Base-by-base conservation (phyloP, 805 yeast genomes). In the Myxozyma melibiosi region DNA sequence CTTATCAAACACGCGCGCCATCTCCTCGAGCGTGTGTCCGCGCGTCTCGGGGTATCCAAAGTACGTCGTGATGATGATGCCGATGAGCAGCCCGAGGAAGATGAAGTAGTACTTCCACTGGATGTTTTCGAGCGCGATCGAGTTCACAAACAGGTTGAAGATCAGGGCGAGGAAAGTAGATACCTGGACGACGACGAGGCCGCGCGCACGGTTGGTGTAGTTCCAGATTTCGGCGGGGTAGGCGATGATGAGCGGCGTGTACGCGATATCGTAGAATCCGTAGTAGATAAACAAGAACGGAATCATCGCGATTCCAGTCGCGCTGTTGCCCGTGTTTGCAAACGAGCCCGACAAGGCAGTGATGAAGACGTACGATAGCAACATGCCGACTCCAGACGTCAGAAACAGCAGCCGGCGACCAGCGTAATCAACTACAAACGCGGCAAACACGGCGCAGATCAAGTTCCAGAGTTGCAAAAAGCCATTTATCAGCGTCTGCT, bases 301-400 rank as follows among this genome's bases (percentile, higher is more conserved):
- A 65, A 74, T 70, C 30, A 79, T 80, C 58, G 78, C 82, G 51
- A 71, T 71, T 2, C 69, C 22, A 54, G 74, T 74, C 64, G 76
- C 66, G 60, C 74, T 77, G 67, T 76, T 76, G 42, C 73, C 64
- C 43, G 73, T 67, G 64, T 77, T 67, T 60, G 74, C 78, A 66
- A 77, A 77, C 37, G 74, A 62, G 2, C 83, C 82, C 25, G 83
- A 78, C 31, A 77, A 66, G 2, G 67, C 64, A 1, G 83, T 80
- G 78, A 80, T 75, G 41, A 76, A 70, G n/a, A 74, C 66, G 64
- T 68, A 78, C 38, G 73, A 64, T 8, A 73, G 35, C 55, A 74
- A 63, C 78, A 79, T 77, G 28, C 71, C 70, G 7, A 61, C 57
- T 41, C 72, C 58, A 38, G 79, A 74, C 14, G 67, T 38, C 44